phyloP scores from a whole-genome alignment of 768 basidiomycete genomes.

The Cystofilobasidium capitatum region DNA sequence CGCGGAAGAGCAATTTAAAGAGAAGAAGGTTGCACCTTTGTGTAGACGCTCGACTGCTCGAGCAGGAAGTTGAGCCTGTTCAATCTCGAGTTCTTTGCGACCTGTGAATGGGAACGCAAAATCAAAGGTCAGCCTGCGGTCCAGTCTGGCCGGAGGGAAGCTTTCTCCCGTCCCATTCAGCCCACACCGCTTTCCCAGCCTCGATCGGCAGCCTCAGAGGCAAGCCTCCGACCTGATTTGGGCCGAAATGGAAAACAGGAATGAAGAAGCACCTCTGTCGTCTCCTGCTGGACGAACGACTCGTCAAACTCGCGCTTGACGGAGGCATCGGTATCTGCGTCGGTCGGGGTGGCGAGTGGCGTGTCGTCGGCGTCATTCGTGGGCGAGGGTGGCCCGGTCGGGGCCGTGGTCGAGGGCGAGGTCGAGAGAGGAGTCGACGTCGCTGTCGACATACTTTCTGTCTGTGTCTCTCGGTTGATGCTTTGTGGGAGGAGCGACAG shows the following conservation, averaged over 20 bases:
- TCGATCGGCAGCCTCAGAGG: background rate
- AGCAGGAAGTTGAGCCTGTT: conserved; percentile 55
- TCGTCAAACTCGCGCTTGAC: background rate
- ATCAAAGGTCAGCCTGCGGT: background rate
- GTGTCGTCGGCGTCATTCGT: background rate
- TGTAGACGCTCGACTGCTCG: conserved; percentile 66
- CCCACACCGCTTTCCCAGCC: background rate
- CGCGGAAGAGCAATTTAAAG: background rate
- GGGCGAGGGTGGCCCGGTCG: background rate
- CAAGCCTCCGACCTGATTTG: background rate
- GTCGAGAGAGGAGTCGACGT: conserved; percentile 14
- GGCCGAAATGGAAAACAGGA: background rate
- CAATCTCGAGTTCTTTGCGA: background rate
- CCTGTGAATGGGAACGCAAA: background rate
- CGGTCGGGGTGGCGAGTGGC: background rate
- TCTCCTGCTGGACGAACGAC: background rate
- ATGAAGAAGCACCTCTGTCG: background rate
- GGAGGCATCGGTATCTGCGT: background rate
- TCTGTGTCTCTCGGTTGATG: too few relatives aligned
- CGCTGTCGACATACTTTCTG: background rate
- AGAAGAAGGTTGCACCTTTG: conserved; percentile 37
- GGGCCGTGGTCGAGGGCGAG: background rate
- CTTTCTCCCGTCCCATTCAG: background rate
- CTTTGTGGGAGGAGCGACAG: too few relatives aligned
- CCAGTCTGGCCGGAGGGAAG: background rate